Conservation (phyloP, 1,139 yeast genomes). For the Eremothecium cymbalariae region DNA sequence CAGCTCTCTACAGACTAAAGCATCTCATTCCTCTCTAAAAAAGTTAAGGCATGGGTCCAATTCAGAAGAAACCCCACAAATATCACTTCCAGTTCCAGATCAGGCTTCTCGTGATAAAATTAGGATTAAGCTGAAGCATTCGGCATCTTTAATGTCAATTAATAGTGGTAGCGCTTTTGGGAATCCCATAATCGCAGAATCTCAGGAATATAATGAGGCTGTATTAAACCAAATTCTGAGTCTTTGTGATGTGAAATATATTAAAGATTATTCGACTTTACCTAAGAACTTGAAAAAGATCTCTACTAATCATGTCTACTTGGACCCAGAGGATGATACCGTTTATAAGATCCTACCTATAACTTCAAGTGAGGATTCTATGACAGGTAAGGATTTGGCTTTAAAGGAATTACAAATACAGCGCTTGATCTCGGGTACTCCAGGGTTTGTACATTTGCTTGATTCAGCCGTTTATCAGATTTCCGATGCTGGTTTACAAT, state of each 20-base stretch:
- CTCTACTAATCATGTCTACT: slow-evolving; percentile 9
- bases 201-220: slow-evolving; percentile 23
- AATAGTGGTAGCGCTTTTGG: slow-evolving; percentile 25
- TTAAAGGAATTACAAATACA: slow-evolving; percentile 25
- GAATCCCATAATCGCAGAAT: slow-evolving; percentile 6
- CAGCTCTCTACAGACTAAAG: slow-evolving; percentile 25
- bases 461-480: slow-evolving; percentile 19
- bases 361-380: slow-evolving; percentile 10
- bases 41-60: slow-evolving; percentile 26
- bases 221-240: slow-evolving; percentile 21
- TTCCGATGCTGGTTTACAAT: slow-evolving; percentile 15
- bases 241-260: slow-evolving; percentile 21
- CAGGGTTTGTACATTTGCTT: slow-evolving; percentile 25
- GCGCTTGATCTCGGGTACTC: slow-evolving; percentile 22
- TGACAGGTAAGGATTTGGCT: slow-evolving; percentile 17
- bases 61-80: slow-evolving; percentile 26
- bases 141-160: slow-evolving; percentile 43
- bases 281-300: slow-evolving; percentile 7
- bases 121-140: slow-evolving; percentile 44
- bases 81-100: slow-evolving; percentile 53
- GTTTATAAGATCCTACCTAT: slow-evolving; percentile 12
- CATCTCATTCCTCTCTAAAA: slow-evolving; percentile 29
- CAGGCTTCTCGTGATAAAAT: slow-evolving; percentile 48
- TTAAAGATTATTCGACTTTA: slow-evolving; percentile 1
- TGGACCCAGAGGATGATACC: slow-evolving; percentile 7